A percentile compares a stretch with the other conserved stretches of the same genome.
Conservation (phyloP, 345 rosid species). For the Ceriops decandra region DNA sequence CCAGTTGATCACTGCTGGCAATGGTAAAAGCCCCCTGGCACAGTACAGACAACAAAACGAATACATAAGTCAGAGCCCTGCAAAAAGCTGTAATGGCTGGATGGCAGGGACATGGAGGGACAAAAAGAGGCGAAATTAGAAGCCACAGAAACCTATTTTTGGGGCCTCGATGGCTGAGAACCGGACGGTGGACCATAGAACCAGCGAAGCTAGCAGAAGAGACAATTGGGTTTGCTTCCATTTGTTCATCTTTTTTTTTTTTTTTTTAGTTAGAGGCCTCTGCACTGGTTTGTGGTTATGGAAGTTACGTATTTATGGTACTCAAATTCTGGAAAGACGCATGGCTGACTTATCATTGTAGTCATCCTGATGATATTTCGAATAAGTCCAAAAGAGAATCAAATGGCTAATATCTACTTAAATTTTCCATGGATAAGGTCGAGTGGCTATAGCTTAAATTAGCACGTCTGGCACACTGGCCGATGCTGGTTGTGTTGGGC, state of each 20-base stretch:
- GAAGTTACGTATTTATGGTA: too few relatives aligned
- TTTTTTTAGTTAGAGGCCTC: too few relatives aligned
- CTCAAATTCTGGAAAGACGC: neutral
- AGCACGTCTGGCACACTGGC: neutral
- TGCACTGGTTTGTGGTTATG: too few relatives aligned
- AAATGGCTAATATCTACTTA: neutral
- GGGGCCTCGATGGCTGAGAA: constrained; percentile 15
- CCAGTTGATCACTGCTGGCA: neutral
- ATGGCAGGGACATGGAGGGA: neutral
- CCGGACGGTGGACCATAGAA: constrained; percentile 16
- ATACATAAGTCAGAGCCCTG: neutral
- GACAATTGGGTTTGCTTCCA: constrained; percentile 33
- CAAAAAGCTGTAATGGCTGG: too few relatives aligned
- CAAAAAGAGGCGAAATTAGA: too few relatives aligned
- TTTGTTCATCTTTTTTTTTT: neutral
- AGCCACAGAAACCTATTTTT: constrained; percentile 20
- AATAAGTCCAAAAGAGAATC: neutral
- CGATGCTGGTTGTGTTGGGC: neutral
- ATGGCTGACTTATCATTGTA: neutral
- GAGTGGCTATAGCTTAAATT: neutral
- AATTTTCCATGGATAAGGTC: neutral
- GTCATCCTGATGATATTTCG: neutral
- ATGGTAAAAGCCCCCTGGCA: constrained; percentile 10
- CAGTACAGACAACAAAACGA: neutral
- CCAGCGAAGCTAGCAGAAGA: constrained; percentile 26